Base-by-base conservation (phyloP, 306 rosid species). In the Lablab purpureus region DNA sequence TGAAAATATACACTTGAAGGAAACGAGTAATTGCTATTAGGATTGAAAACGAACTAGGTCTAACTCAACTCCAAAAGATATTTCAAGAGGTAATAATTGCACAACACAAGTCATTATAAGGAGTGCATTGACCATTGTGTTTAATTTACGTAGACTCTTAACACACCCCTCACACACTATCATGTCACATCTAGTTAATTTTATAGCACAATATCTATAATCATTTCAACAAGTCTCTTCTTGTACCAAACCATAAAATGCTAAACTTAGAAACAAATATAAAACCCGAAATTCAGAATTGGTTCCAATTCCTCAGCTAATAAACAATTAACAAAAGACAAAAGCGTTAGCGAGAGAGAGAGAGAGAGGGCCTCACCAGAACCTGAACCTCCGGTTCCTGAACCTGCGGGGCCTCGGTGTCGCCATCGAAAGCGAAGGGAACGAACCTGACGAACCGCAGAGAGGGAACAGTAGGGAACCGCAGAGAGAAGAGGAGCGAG, bases 371-470 rank as follows among this genome's bases (percentile, higher is more conserved):
- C 2, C 52, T 75, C 36, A 88, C 89, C 75, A 73, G 56, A 36
- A 88, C 87, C 74, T 81, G 77, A 37, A 80, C 71, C 68, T 80
- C 84, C 2, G 90, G 78, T 27, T 85, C 88, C 65, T 23, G 90
- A 85, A 84, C 87, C 47, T 74, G 87, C 3, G 87, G 87, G 4
- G 87, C 79, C 41, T 87, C 91, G 6, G 90, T 51, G 43, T 91
- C 96, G 0, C 89, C 91, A 47, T 50, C 70, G 32, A 83, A 85
- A 56, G 91, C 90, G 64, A 77, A 87, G n/a, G 89, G 85, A 1
- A 73, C 77, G 40, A 90, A 80, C 70, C 82, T 90, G 34, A 55
- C 83, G 71, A 88, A 84, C 37, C 87, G 88, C 7, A 54, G 71
- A 8, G 90, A 75, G 5, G 86, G 80, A 67, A 78, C 32, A 40